Conservation (phyloP, 2,329 filamentous ascomycete genomes). For the Aspergillus transmontanensis region DNA sequence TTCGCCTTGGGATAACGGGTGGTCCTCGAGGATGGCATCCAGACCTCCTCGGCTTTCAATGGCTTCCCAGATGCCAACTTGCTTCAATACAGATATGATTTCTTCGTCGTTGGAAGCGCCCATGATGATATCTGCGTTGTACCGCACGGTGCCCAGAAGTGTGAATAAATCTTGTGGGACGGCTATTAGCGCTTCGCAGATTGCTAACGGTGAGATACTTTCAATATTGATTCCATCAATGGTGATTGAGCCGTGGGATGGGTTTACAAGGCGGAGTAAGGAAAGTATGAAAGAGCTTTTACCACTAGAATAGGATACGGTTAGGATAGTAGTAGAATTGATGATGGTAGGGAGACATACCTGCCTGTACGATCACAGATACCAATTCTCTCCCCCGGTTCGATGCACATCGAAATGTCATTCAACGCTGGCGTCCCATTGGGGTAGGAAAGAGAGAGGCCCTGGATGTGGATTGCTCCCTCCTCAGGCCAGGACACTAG, state of each 20-base stretch:
- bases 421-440: not conserved
- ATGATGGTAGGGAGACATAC: not conserved
- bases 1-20: slow-evolving; percentile 51
- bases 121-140: slow-evolving; percentile 51
- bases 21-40: slow-evolving; percentile 34
- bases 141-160: slow-evolving; percentile 37
- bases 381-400: not conserved
- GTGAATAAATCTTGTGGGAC: slow-evolving; percentile 30
- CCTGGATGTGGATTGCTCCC: slow-evolving; percentile 2
- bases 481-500: not conserved
- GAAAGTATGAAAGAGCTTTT: slow-evolving; percentile 19
- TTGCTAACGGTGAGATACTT: slow-evolving; percentile 13
- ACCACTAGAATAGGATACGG: not conserved
- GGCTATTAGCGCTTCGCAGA: slow-evolving; percentile 21
- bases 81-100: slow-evolving; percentile 48
- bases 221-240: slow-evolving; percentile 25
- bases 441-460: not conserved
- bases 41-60: slow-evolving; percentile 44
- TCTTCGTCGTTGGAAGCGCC: slow-evolving; percentile 39
- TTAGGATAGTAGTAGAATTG: not conserved
- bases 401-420: not conserved
- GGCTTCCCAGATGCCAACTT: slow-evolving; percentile 48
- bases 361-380: slow-evolving; percentile 7
- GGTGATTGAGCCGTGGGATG: slow-evolving; percentile 24
- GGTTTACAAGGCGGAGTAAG: slow-evolving; percentile 29